These are phyloP conservation scores for Glutinoglossum americanum DNA, from an alignment of 495 filamentous ascomycete species.

Conservation along the genomic window DNA sequence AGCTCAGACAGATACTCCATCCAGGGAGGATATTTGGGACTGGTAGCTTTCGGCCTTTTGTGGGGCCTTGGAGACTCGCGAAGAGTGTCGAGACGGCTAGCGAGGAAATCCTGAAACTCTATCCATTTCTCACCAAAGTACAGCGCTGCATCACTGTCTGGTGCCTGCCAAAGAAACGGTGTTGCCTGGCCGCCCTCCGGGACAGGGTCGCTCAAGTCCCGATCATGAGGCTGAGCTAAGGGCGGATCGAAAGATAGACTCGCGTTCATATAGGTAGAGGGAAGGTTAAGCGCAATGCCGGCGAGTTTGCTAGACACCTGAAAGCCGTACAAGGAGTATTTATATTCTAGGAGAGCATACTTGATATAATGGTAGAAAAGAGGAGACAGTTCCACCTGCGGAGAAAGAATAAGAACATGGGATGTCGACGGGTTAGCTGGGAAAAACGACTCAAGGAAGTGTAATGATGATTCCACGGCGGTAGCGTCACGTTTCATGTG, in stretches of 20 bases:
- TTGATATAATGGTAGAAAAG: constrained; percentile 66
- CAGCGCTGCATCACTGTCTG: constrained; percentile 55
- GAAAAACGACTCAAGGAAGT: constrained; percentile 65
- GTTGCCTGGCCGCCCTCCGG: constrained; percentile 9
- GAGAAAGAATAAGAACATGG: constrained; percentile 58
- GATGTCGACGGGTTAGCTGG: constrained; percentile 35
- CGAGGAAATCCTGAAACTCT: constrained; percentile 56
- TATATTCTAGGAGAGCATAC: constrained; percentile 50
- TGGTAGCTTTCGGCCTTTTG: constrained; percentile 23
- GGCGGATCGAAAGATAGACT: constrained; percentile 31
- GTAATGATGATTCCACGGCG: constrained; percentile 40
- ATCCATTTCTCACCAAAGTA: constrained; percentile 70
- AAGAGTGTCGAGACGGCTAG: constrained; percentile 24
- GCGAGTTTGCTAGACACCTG: constrained; percentile 27
- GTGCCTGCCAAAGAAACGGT: constrained; percentile 63
- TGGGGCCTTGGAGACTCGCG: constrained; percentile 14
- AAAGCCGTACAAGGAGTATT: constrained; percentile 32
- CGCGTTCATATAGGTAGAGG: constrained; percentile 34
- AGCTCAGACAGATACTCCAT: constrained; percentile 57
- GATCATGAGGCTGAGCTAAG: constrained; percentile 9
- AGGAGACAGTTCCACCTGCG: constrained; percentile 51
- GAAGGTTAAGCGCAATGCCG: constrained; percentile 58
- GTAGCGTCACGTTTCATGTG: constrained; percentile 34
- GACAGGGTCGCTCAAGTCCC: constrained; percentile 1
- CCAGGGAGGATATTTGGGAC: constrained; percentile 48